A percentile compares a stretch with the other conserved stretches of the same genome.
Evolutionary conservation across 306 rosid species (phyloP).

Genomic region (Vicia villosa): DNA sequence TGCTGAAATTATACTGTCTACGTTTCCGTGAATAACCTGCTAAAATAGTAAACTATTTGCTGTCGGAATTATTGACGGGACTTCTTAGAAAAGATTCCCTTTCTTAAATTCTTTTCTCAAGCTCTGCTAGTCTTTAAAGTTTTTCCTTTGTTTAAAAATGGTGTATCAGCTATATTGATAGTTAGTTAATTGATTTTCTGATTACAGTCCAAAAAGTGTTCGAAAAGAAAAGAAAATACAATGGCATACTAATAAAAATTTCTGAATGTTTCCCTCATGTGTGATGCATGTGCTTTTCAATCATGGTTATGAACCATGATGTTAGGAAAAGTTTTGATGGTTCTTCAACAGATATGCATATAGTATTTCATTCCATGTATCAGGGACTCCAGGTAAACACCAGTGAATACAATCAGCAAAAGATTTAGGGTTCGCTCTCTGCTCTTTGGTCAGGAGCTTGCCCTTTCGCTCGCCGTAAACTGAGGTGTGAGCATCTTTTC

Average conservation of each 20-base stretch:
- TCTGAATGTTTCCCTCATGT: constrained; percentile 1
- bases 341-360: constrained; percentile 68
- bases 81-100: background rate
- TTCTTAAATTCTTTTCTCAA: background rate
- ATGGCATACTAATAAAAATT: constrained; percentile 23
- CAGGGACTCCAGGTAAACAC: too few relatives aligned
- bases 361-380: constrained; percentile 83
- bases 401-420: too few relatives aligned
- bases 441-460: constrained; percentile 77
- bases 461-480: constrained; percentile 79
- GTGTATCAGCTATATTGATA: constrained; percentile 10
- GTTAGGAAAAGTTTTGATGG: constrained; percentile 50
- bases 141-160: constrained; percentile 28
- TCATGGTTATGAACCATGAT: constrained; percentile 9
- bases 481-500: constrained; percentile 87
- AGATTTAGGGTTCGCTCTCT: too few relatives aligned
- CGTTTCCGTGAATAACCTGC: background rate
- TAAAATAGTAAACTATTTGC: constrained; percentile 30
- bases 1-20: constrained; percentile 10
- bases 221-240: background rate
- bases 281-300: constrained; percentile 26
- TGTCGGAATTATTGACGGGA: background rate
- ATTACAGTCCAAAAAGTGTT: constrained; percentile 19
- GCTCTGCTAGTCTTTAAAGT: background rate
- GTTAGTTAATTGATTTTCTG: constrained; percentile 10